Base-by-base conservation (phyloP, 257 asterid species). In the Ilex asprella region DNA sequence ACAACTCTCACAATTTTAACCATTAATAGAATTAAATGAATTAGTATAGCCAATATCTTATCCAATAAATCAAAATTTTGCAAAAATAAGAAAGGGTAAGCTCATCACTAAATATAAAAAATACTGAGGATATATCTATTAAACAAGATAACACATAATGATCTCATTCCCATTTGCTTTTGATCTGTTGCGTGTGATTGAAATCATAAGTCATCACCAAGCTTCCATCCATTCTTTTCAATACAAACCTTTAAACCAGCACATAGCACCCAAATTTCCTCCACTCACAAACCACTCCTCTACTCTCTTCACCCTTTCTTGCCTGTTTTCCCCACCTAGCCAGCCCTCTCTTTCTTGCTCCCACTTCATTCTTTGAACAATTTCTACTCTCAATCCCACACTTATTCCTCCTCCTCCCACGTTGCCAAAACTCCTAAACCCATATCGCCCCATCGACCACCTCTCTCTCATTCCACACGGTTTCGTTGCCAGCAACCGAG, bases 221-320 rank as follows among this genome's bases (percentile, higher is more conserved):
- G 29, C 64, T 60, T 13, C 54, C 64, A 60, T 60, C 64, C 64
- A 60, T 60, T 41, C 64, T 60, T 46, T 41, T 60, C 31, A 60
- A 13, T n/a, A 12, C 49, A 21, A 60, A 60, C 13, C 53, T 60
- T 32, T 39, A 54, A 60, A 60, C 64, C 54, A 60, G 27, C 41
- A 60, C 64, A 60, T 41, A 60, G 31, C 64, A 60, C 14, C 64
- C 64, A 16, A 60, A 60, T 12, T 39, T 46, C 64, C 16, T 41
- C 53, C 64, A 60, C 2, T 12, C 52, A 4, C 52, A 3, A 6
- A 46, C 10, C 52, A 60, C n/a, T 60, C 52, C 53, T 60, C 64
- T 12, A 46, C 43, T 60, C 31, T 60, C 64, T 60, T 41, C 51
- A 60, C 43, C 32, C 27, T 21, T 27, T 16, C 64, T 30, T 43